Evolutionary conservation across 2,329 filamentous ascomycete genomes (phyloP), one percentile per base, ranked within the genome.

Genomic region (Tolypocladium endophyticum): DNA sequence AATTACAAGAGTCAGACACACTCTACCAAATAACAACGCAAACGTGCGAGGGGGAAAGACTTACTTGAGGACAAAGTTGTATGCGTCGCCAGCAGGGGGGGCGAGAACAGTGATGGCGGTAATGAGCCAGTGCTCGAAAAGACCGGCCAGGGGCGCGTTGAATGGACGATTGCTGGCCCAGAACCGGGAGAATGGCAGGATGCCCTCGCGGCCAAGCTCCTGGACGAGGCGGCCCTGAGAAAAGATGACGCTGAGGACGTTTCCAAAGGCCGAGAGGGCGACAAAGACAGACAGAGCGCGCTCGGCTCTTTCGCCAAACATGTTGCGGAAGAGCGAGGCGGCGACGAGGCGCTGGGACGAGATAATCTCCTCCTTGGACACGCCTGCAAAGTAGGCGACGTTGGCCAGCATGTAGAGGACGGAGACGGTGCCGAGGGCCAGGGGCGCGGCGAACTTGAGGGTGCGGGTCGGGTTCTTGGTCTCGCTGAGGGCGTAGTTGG

Each of bases 221-320:
- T 87, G 86, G 0, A 86, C 85, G 6, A 88, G 74, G 58, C 86
- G 80, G 8, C 85, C 84, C 70, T 88, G 85, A 0, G 85, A 85
- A 72, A 88, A 88, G 62, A 87, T 87, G 62, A 88, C 84, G 60
- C 79, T 82, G 55, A 88, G 76, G 18, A 88, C 83, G 64, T 88
- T 88, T 35, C 85, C 86, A 63, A 87, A 85, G 4, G 85, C 85
- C 0, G 85, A 88, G 0, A 88, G 75, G 0, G 86, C 85, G 28
- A 88, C 84, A 62, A 88, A 87, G 58, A 87, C 85, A 30, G 79
- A 85, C 20, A 87, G 74, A 5, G 81, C 83, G 25, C 81, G 77
- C 71, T 86, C 83, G 18, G 84, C 84, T 0, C 71, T 67, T 53
- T 67, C 66, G 23, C 81, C 81, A 66, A 82, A 80, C 63, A 84